Evolutionary conservation across 768 basidiomycete species (phyloP), one percentile per base, ranked within the genome.

Genomic region (Leccinellum albellum): DNA sequence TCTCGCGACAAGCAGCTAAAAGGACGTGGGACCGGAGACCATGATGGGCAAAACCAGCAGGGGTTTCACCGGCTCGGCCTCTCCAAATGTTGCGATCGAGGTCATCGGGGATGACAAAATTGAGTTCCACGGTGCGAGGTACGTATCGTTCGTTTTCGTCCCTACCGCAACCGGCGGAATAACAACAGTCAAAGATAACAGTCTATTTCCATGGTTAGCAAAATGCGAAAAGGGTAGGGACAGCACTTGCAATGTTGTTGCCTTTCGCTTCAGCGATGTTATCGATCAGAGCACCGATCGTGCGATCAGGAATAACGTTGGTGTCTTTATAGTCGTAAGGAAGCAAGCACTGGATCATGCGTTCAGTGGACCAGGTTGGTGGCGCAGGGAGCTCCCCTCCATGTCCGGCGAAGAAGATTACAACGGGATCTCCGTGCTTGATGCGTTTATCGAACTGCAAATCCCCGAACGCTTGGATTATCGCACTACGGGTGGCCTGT

Each of bases 341-440:
- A 75, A 76, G 33, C 64, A 64, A 13, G 56, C 64, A 29, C 63
- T 72, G 40, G 57, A 61, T n/a, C 67, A 70, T 46, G 56, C 59
- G 65, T 63, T 70, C 66, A 3, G 26, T 10, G 24, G 7, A 28
- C 50, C 71, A 72, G 1, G 55, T 61, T 3, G 20, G 2, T 0
- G 79, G 78, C 42, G 69, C 70, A 2, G 63, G 47, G 12, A 64
- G 59, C 26, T 73, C 63, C 4, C 72, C 66, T 23, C 79, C 79
- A 49, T 80, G 79, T 14, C 78, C 79, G 12, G 79, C 73, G 51
- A 70, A 81, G 59, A 74, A 80, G 37, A 80, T 74, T 40, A 79
- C 49, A 31, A 79, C 75, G 7, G 74, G 68, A 46, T 72, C 69
- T 9, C 70, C 64, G 23, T 69, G 48, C 0, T 56, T 50, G 32